Conservation (phyloP, 1,139 yeast genomes). For the Scheffersomyces stambukii region DNA sequence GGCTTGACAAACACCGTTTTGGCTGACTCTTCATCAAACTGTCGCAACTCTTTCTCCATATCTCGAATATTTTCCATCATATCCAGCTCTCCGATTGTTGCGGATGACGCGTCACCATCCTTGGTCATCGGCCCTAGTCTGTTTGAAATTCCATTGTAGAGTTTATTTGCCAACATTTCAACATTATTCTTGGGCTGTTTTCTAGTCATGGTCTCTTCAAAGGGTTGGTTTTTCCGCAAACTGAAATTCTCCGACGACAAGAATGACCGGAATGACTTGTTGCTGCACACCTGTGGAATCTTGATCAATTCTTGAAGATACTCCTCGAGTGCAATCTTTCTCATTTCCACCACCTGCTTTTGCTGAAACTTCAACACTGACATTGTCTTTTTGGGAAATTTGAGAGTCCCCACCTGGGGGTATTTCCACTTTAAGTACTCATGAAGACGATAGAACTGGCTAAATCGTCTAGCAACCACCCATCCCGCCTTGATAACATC, state of each 20-base stretch:
- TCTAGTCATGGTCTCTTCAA: constrained; percentile 17
- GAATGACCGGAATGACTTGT: constrained; percentile 69
- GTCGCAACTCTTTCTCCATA: constrained; percentile 40
- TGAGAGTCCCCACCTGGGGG: constrained; percentile 45
- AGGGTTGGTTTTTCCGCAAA: constrained; percentile 28
- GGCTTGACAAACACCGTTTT: constrained; percentile 62
- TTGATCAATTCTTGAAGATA: constrained; percentile 57
- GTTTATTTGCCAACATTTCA: constrained; percentile 39
- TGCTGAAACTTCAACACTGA: constrained; percentile 61
- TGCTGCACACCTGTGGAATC: constrained; percentile 69
- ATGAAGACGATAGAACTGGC: constrained; percentile 74
- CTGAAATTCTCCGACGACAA: constrained; percentile 68
- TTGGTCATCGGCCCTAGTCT: constrained; percentile 7
- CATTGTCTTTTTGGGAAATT: constrained; percentile 60
- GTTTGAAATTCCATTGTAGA: constrained; percentile 42
- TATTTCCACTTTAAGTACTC: constrained; percentile 56
- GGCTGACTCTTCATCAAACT: constrained; percentile 28
- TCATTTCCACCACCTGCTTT: constrained; percentile 57
- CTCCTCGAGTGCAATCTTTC: constrained; percentile 57
- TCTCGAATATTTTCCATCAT: constrained; percentile 31
- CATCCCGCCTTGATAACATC: constrained; percentile 66
- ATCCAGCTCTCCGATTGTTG: constrained; percentile 1
- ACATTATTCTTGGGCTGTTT: constrained; percentile 14
- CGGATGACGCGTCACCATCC: constrained; percentile 1
- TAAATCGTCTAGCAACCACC: constrained; percentile 85